A percentile compares a stretch with the other conserved stretches of the same genome.
Conservation (phyloP, 306 rosid genomes). For the Echinosophora koreensis region DNA sequence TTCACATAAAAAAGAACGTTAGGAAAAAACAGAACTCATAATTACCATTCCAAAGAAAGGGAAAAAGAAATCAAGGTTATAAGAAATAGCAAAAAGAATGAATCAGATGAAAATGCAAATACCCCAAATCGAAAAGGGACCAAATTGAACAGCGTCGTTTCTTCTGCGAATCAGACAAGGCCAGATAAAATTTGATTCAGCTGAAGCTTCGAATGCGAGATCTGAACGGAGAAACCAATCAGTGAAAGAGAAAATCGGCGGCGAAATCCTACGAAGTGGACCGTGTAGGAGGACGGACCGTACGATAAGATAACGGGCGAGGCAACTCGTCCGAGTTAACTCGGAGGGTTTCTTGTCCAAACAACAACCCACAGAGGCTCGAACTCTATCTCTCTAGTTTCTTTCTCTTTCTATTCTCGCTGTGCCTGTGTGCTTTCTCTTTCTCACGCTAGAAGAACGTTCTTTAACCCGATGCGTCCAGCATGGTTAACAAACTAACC, state of each 20-base stretch:
- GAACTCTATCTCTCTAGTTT: not conserved
- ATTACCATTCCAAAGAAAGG: not conserved
- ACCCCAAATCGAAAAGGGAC: conserved; percentile 13
- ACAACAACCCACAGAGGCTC: conserved; percentile 40
- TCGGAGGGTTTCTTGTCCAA: conserved; percentile 47
- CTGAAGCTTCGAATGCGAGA: conserved; percentile 56
- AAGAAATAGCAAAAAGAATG: not conserved
- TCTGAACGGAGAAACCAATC: conserved; percentile 47
- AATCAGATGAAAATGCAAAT: conserved; percentile 12
- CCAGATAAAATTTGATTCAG: not conserved
- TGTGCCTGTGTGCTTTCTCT: not conserved
- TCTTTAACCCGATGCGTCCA: conserved; percentile 61
- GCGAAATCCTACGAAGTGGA: conserved; percentile 10
- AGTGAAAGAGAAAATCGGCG: not conserved
- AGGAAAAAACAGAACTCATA: not conserved
- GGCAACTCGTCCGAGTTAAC: conserved; percentile 60
- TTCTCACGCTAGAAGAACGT: conserved; percentile 25
- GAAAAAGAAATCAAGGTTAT: not conserved
- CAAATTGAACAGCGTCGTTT: conserved; percentile 25
- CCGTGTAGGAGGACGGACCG: conserved; percentile 38
- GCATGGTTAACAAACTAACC: conserved; percentile 59
- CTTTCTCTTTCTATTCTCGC: conserved; percentile 39
- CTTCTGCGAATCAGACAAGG: not conserved
- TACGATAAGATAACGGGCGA: conserved; percentile 16
- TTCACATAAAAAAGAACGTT: not conserved